Conservation (phyloP, 768 basidiomycete species). For the Mycena maculata region DNA sequence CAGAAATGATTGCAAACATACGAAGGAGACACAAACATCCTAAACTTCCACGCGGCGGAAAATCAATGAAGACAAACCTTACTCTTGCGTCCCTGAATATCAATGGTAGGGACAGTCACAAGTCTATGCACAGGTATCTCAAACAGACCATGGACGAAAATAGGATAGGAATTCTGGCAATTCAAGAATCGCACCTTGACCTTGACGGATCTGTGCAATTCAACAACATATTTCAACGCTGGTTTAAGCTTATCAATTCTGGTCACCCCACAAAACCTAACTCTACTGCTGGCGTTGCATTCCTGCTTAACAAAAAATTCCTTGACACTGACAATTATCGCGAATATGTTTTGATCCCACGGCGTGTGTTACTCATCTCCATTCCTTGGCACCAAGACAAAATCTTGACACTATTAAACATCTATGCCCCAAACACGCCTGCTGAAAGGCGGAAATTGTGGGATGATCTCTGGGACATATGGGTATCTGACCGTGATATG, state of each 20-base stretch:
- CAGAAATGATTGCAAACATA: no score
- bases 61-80: no score
- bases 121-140: background rate
- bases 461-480: background rate
- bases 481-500: background rate
- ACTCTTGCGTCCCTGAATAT: no score
- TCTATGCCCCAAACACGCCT: background rate
- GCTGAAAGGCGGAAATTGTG: background rate
- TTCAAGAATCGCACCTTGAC: conserved; percentile 1
- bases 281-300: background rate
- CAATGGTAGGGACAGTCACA: no score
- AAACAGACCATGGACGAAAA: conserved; percentile 23
- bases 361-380: background rate
- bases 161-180: background rate
- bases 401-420: background rate
- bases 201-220: background rate
- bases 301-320: background rate
- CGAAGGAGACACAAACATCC: no score
- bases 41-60: no score
- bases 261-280: background rate
- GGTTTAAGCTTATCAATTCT: background rate
- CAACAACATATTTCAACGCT: background rate
- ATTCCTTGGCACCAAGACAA: background rate
- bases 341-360: background rate
- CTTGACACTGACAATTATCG: background rate